A percentile compares a stretch with the other conserved stretches of the same genome.
Evolutionary conservation across 2,329 filamentous ascomycete species (phyloP).

Genomic region (Ophiostoma sp.): DNA sequence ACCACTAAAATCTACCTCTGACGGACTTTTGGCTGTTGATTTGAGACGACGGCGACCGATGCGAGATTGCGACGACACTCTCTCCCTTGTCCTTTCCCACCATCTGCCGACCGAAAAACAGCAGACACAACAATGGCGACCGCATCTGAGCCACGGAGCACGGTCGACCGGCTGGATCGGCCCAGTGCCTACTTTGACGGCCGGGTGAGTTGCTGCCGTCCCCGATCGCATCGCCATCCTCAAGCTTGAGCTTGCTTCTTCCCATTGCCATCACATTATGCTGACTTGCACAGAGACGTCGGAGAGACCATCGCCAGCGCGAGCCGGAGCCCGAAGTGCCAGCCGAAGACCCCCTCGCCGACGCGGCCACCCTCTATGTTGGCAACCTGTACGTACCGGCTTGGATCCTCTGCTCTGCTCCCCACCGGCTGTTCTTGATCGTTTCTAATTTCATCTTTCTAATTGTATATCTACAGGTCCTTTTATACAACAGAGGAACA

Average conservation of each 20-base stretch:
- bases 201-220: slow-evolving; percentile 54
- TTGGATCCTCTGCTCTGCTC: neutral
- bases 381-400: slow-evolving; percentile 70
- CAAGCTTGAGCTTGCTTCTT: slow-evolving; percentile 14
- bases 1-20: slow-evolving; percentile 7
- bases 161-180: slow-evolving; percentile 86
- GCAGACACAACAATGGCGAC: slow-evolving; percentile 20
- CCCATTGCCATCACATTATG: slow-evolving; percentile 19
- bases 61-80: slow-evolving; percentile 8
- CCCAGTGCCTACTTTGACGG: slow-evolving; percentile 89
- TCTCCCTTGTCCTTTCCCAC: neutral
- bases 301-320: slow-evolving; percentile 51
- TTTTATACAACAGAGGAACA: slow-evolving; percentile 99
- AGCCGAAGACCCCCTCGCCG: slow-evolving; percentile 72
- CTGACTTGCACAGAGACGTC: slow-evolving; percentile 49
- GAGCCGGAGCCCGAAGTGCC: slow-evolving; percentile 54
- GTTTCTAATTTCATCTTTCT: neutral
- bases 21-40: neutral
- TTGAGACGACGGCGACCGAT: neutral
- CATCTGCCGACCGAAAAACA: neutral
- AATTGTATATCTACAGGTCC: slow-evolving; percentile 48
- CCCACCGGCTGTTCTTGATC: neutral
- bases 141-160: slow-evolving; percentile 47
- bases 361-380: slow-evolving; percentile 93
- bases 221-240: neutral